These are phyloP conservation scores for Musa itinerans DNA, from an alignment of 176 grass and related monocot species.

Conservation along the genomic window DNA sequence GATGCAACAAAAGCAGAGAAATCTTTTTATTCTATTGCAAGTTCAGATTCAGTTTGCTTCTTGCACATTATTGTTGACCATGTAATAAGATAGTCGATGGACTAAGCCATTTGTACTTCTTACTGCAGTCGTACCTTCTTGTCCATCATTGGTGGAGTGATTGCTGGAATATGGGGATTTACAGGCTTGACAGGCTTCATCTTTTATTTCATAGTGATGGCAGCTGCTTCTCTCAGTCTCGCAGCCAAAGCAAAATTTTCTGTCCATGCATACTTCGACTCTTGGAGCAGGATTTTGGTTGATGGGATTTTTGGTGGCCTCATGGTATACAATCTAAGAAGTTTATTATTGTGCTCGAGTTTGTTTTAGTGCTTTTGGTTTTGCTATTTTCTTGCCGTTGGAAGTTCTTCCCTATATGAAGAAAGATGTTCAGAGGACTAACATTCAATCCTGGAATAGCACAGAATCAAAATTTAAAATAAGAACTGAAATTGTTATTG, in stretches of 20 bases:
- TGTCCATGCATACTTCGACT: constrained; percentile 67
- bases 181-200: constrained; percentile 68
- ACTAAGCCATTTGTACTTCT: constrained; percentile 5
- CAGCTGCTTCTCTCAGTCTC: constrained; percentile 43
- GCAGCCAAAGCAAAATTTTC: constrained; percentile 81
- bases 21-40: not conserved
- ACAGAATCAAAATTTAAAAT: not conserved
- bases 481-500: not conserved
- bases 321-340: constrained; percentile 48
- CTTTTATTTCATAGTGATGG: constrained; percentile 87
- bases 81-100: constrained; percentile 17
- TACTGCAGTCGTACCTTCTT: constrained; percentile 78
- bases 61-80: not conserved
- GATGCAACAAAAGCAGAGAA: not conserved
- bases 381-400: not conserved
- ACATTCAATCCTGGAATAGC: no score
- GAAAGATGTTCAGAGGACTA: not conserved
- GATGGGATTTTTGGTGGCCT: constrained; percentile 87
- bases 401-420: not conserved
- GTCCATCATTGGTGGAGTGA: constrained; percentile 80
- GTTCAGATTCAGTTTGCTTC: not conserved
- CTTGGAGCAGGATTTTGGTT: constrained; percentile 68
- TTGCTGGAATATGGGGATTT: constrained; percentile 88
- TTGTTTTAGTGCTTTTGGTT: constrained; percentile 7
- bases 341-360: not conserved